A percentile compares a stretch with the other conserved stretches of the same genome.
These are phyloP conservation scores for Ceratobasidium sp. DNA, from an alignment of 1,284 basidiomycete species.

Conservation along the genomic window DNA sequence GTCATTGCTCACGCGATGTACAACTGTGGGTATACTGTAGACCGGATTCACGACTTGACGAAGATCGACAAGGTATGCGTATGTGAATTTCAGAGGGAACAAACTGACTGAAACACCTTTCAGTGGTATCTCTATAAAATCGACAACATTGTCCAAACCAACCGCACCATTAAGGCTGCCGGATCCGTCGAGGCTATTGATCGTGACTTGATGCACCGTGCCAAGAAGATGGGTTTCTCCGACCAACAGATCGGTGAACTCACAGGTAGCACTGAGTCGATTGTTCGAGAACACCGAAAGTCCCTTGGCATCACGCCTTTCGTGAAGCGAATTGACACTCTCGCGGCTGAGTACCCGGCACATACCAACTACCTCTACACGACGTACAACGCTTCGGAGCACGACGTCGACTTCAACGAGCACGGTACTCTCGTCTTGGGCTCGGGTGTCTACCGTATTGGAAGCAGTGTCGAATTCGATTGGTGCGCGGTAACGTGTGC, in stretches of 20 bases:
- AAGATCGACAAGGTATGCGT: slow-evolving; percentile 91
- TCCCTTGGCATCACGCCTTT: slow-evolving; percentile 91
- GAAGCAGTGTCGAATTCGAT: slow-evolving; percentile 98
- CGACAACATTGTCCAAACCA: slow-evolving; percentile 93
- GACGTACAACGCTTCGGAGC: slow-evolving; percentile 97
- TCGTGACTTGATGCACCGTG: slow-evolving; percentile 79
- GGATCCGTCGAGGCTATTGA: slow-evolving; percentile 75
- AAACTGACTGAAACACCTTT: slow-evolving; percentile 15
- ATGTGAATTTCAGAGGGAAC: slow-evolving; percentile 40
- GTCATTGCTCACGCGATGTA: slow-evolving; percentile 99
- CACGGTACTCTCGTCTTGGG: slow-evolving; percentile 99
- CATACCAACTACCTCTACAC: slow-evolving; percentile 99
- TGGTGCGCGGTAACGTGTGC: slow-evolving; percentile 99
- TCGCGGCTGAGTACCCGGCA: slow-evolving; percentile 98
- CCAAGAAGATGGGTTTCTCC: slow-evolving; percentile 95
- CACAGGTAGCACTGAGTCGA: slow-evolving; percentile 75
- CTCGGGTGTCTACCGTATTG: slow-evolving; percentile 98
- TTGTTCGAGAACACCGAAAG: slow-evolving; percentile 89
- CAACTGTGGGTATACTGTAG: slow-evolving; percentile 91
- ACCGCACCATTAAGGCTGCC: slow-evolving; percentile 77
- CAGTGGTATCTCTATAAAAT: slow-evolving; percentile 99
- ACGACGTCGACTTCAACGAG: slow-evolving; percentile 97
- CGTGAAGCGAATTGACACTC: slow-evolving; percentile 99
- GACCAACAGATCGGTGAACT: slow-evolving; percentile 92
- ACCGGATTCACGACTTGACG: slow-evolving; percentile 91